Base-by-base conservation (phyloP, 345 rosid genomes). In the Durio zibethinus region DNA sequence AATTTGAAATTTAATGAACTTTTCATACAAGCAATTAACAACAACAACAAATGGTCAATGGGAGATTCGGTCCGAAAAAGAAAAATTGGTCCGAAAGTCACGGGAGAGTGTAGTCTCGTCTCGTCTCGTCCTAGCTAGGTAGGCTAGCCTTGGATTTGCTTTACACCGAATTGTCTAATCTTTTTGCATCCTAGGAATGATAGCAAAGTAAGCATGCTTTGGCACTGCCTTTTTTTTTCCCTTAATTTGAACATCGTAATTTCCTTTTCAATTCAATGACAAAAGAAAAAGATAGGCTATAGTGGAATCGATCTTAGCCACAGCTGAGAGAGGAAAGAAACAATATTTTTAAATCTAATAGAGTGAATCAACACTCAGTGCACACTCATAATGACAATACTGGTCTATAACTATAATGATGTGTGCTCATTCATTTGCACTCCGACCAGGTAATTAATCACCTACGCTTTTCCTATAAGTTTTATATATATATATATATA, bases 161-260 rank as follows among this genome's bases (percentile, higher is more conserved):
- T 87, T 87, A 70, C 92, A 83, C 87, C 90, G 89, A 89, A 87
- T 66, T 83, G 79, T 80, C 79, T 59, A 63, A 25, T 21, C 38
- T 66, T 76, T 63, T 66, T 16, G 9, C 53, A 5, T 68, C 75
- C 40, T 43, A 10, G 79, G 61, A 79, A 87, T 86, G 83, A 85
- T 88, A 76, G 43, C 86, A 86, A 72, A 77, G 79, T 35, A 78
- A 77, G 85, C 92, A 84, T 85, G 90, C 92, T 77, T 83, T 76
- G 12, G 35, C 61, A 57, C 29, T 61, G 59, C 47, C 35, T 62
- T 31, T 74, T 42, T 25, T 31, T 25, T 60, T 9, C 66, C 4
- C 23, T 52, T 25, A 40, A 36, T 35, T 54, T 75, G 18, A 4
- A 0, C 1, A 7, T 14, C 0, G 4, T 27, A 15, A 47, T 45